These are phyloP conservation scores for Sporothrix schenckii DNA, from an alignment of 2,329 filamentous ascomycete genomes.

Conservation along the genomic window DNA sequence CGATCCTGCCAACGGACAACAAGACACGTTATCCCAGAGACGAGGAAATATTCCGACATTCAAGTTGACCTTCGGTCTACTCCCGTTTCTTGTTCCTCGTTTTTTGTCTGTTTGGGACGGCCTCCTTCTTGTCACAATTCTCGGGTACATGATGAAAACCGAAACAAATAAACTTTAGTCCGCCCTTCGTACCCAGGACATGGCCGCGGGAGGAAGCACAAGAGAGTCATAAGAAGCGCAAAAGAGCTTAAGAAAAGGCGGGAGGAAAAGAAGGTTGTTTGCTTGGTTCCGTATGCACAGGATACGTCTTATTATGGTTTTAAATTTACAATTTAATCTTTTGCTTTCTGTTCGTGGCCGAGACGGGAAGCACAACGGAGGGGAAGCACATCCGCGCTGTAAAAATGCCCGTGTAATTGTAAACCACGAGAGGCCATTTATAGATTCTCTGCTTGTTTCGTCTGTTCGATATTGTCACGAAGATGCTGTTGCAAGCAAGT, in stretches of 20 bases:
- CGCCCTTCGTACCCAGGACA: constrained; percentile 12
- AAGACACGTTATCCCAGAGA: neutral
- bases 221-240: neutral
- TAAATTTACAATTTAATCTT: too few relatives aligned
- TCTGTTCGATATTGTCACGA: neutral
- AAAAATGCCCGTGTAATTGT: neutral
- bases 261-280: constrained; percentile 20
- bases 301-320: neutral
- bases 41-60: constrained; percentile 4
- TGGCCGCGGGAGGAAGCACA: constrained; percentile 8
- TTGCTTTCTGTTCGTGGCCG: neutral
- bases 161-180: neutral
- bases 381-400: neutral
- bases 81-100: neutral
- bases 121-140: neutral
- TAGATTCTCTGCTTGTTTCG: neutral
- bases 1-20: neutral
- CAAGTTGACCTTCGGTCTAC: neutral
- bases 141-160: neutral
- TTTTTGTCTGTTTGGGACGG: neutral
- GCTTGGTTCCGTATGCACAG: constrained; percentile 24
- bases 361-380: constrained; percentile 14
- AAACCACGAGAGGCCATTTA: constrained; percentile 14
- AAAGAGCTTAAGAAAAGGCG: neutral
- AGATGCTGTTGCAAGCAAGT: neutral